Base-by-base conservation (phyloP, 2,329 filamentous ascomycete species). In the Epicoccum nigrum region DNA sequence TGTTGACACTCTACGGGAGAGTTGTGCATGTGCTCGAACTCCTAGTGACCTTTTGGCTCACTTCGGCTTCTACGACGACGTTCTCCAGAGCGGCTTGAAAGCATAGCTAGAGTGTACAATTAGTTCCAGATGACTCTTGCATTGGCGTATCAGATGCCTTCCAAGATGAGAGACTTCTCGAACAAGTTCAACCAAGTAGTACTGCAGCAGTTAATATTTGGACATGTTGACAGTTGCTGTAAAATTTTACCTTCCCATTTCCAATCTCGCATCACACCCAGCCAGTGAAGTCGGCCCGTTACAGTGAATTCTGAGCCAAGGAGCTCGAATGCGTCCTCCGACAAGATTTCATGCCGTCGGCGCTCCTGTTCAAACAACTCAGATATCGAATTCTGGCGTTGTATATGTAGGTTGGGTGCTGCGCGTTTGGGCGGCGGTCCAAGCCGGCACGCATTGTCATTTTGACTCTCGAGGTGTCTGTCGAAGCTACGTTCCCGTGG, bases 241-340 rank as follows among this genome's bases (percentile, higher is more conserved):
- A 25, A 5, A 12, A n/a, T 7, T 80, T 74, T 75, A 87, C 86
- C 81, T 79, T 89, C 86, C 86, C 86, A 89, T n/a, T 79, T 76
- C 84, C 84, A 87, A 59, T 88, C 86, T 55, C 81, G 82, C 86
- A 89, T 89, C 33, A 89, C 85, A 30, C 85, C 83, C 7, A 87
- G 76, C 86, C 86, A 89, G 70, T 89, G 86, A 63, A 87, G 71
- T 37, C 77, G 77, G 3, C 86, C 86, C 56, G 83, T 79, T n/a
- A 89, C 84, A 3, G 85, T 87, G 63, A 83, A 81, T 42, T 86
- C 83, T 45, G 76, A 76, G 53, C 86, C 82, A 54, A 84, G 76
- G 33, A 77, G 74, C 51, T 74, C 72, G 7, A 61, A 64, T 17
- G 55, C 50, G 5, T 50, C 27, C 15, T 64, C 59, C 0, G 56